These are phyloP conservation scores for Starmerella vaccinii DNA, from an alignment of 805 yeast species.

Conservation along the genomic window DNA sequence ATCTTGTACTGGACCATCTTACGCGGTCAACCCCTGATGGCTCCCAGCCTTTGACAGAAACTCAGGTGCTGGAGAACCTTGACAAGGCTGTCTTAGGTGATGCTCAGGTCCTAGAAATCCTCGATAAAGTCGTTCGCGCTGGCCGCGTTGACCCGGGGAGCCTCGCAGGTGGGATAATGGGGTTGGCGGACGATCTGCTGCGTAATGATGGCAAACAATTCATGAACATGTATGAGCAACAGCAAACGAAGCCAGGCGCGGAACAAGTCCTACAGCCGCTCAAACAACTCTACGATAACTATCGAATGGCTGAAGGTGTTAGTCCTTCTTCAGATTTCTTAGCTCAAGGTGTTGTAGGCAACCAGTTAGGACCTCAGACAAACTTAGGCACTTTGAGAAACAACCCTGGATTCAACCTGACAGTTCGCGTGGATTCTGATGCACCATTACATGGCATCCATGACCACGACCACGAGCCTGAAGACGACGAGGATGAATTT, in stretches of 20 bases:
- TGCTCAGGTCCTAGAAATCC: neutral
- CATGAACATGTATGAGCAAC: constrained; percentile 65
- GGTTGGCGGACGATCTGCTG: constrained; percentile 67
- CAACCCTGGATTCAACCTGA: neutral
- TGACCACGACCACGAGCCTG: neutral
- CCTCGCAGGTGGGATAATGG: constrained; percentile 6
- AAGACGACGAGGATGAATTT: neutral
- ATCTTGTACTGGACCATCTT: constrained; percentile 5
- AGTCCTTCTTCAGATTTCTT: neutral
- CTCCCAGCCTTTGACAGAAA: neutral
- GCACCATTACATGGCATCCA: neutral
- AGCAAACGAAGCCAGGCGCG: constrained; percentile 3
- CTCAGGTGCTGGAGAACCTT: neutral
- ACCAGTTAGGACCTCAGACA: neutral
- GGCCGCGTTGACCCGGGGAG: constrained; percentile 7
- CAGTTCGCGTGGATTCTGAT: neutral
- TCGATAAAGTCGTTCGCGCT: constrained; percentile 4
- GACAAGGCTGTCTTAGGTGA: constrained; percentile 1
- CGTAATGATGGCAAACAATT: constrained; percentile 69
- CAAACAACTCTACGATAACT: constrained; percentile 3
- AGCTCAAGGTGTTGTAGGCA: neutral
- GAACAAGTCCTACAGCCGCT: constrained; percentile 4
- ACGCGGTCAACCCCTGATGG: neutral
- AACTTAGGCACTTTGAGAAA: neutral
- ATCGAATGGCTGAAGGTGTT: constrained; percentile 1